Evolutionary conservation across 768 basidiomycete genomes (phyloP), one percentile per base, ranked within the genome.

Genomic region (Cyclocybe aegerita): DNA sequence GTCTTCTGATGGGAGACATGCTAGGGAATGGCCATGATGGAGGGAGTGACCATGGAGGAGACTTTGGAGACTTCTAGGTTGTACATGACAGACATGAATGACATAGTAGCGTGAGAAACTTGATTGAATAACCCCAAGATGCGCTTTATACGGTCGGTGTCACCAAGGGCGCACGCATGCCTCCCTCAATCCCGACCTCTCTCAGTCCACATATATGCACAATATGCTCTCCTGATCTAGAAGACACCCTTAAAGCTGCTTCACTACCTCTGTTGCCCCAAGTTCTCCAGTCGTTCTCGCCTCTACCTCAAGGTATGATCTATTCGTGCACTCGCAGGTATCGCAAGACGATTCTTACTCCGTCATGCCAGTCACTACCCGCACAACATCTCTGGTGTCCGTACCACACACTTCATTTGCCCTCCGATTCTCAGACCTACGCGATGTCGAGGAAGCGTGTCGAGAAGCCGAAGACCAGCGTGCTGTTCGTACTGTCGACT

Each of bases 241-340:
- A 70, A 43, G 75, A 81, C 32, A 74, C 90, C 33, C 69, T 93
- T 40, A 67, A 71, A 29, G 61, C 73, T 1, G 76, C 82, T 7
- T 79, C 80, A 1, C 68, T 93, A 12, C 91, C 91, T 2, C 74
- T 85, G 11, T 70, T 93, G 10, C 81, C 83, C 32, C 76, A 86
- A 57, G 80, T 93, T 49, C 75, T 93, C 29, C 90, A 93, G 64
- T 90, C 88, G 2, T 93, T 93, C 60, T 88, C 89, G 2, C 91
- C 91, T 9, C 71, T 93, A 44, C 84, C 88, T 0, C 83, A 90
- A 76, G 88, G 90, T 88, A 65, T 43, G 67, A 64, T 47, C 1
- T 39, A 14, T 43, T 41, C 38, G 36, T 29, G 32, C n/a, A 31
- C 37, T 4, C 31, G 6, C 8, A 12, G 1, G 7, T 39, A 39